Percentiles rank a stretch among this genome's conserved stretches.
Evolutionary conservation across 495 filamentous ascomycete genomes (phyloP).

Genomic region (Talaromyces adpressus): DNA sequence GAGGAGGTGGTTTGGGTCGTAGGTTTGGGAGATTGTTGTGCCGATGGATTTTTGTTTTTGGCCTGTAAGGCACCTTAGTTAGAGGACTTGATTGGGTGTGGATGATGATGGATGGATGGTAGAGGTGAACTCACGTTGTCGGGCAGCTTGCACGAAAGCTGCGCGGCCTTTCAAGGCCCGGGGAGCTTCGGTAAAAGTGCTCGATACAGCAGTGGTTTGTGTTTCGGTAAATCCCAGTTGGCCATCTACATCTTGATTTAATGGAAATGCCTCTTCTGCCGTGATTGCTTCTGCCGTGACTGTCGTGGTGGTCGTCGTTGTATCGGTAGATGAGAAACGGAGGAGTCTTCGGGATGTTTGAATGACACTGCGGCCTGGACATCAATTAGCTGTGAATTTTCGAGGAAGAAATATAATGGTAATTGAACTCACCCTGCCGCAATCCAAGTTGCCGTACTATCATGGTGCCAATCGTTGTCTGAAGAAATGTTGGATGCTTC

Average conservation of each 20-base stretch:
- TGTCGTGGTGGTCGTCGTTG: neutral
- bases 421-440: conserved; percentile 32
- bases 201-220: neutral
- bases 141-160: neutral
- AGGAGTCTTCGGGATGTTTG: conserved; percentile 28
- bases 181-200: neutral
- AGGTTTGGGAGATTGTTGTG: conserved; percentile 26
- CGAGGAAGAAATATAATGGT: neutral
- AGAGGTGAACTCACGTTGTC: neutral
- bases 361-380: conserved; percentile 36
- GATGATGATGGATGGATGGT: neutral
- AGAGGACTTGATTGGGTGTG: neutral
- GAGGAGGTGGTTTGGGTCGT: conserved; percentile 62
- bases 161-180: neutral
- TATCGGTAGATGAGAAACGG: conserved; percentile 31
- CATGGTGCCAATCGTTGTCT: conserved; percentile 20
- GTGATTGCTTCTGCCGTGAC: neutral
- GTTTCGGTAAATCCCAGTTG: neutral
- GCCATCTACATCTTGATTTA: neutral
- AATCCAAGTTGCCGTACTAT: conserved; percentile 36
- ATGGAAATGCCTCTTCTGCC: neutral
- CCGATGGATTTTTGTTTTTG: conserved; percentile 27
- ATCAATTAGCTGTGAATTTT: conserved; percentile 4
- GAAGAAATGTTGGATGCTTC: neutral
- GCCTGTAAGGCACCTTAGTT: conserved; percentile 13